phyloP scores from a whole-genome alignment of 495 filamentous ascomycete species.

The Penicillium egyptiacum region DNA sequence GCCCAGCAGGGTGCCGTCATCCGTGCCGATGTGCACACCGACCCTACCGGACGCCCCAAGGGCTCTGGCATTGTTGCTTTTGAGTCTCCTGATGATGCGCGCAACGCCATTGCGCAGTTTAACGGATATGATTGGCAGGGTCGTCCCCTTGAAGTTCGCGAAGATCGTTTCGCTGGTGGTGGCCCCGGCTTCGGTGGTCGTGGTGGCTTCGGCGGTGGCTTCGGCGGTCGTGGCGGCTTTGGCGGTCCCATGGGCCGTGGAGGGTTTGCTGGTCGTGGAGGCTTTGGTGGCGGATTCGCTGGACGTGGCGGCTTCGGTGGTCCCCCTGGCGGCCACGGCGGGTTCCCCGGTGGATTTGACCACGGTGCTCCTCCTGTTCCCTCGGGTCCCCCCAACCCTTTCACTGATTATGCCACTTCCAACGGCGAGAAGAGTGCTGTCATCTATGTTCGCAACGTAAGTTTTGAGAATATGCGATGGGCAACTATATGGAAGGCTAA shows the following conservation, averaged over 20 bases:
- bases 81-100: constrained; percentile 89
- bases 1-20: constrained; percentile 77
- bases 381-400: constrained; percentile 76
- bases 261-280: constrained; percentile 36
- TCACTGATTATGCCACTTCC: constrained; percentile 90
- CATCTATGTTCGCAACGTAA: constrained; percentile 97
- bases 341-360: constrained; percentile 42
- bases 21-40: constrained; percentile 92
- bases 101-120: constrained; percentile 93
- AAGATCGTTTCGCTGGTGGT: constrained; percentile 85
- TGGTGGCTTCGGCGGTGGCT: constrained; percentile 49
- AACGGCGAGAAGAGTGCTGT: constrained; percentile 78
- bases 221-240: constrained; percentile 49
- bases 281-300: constrained; percentile 37
- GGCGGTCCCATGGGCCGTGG: constrained; percentile 20
- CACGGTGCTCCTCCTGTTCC: constrained; percentile 40
- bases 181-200: constrained; percentile 49
- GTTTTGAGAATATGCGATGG: constrained; percentile 31
- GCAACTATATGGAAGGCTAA: constrained; percentile 4
- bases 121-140: constrained; percentile 99
- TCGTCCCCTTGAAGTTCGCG: constrained; percentile 86
- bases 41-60: constrained; percentile 87
- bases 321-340: constrained; percentile 21
- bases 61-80: constrained; percentile 97
- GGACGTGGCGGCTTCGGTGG: constrained; percentile 39